phyloP scores from a whole-genome alignment of 2,329 filamentous ascomycete genomes.

The Scorias spongiosa region DNA sequence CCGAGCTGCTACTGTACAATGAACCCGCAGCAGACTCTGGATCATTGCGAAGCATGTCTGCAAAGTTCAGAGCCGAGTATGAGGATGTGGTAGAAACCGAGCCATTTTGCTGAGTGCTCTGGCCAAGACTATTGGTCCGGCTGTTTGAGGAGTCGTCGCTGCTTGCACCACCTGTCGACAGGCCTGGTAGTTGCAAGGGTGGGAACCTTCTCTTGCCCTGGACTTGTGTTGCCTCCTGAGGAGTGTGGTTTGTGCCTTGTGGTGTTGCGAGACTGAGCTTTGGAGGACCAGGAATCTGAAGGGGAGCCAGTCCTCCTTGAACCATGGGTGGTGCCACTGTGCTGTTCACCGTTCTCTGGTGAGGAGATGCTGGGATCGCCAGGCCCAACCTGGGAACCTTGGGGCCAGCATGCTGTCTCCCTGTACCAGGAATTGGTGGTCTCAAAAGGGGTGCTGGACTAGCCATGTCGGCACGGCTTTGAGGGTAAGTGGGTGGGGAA shows the following conservation, averaged over 20 bases:
- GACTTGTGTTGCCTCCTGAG: slow-evolving; percentile 46
- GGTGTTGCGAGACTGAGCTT: slow-evolving; percentile 75
- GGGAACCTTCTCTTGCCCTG: slow-evolving; percentile 36
- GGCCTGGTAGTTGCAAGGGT: slow-evolving; percentile 35
- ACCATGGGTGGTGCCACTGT: slow-evolving; percentile 21
- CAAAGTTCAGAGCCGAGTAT: slow-evolving; percentile 70
- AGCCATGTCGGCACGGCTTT: slow-evolving; percentile 42
- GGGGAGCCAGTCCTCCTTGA: slow-evolving; percentile 18
- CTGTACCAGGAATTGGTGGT: slow-evolving; percentile 61
- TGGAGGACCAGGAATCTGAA: slow-evolving; percentile 40
- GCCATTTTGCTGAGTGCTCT: slow-evolving; percentile 56
- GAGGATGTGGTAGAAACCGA: slow-evolving; percentile 79
- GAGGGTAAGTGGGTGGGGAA: slow-evolving; percentile 8
- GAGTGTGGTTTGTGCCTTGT: slow-evolving; percentile 61
- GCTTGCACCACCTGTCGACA: slow-evolving; percentile 60
- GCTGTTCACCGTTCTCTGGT: slow-evolving; percentile 53
- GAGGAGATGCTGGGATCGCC: slow-evolving; percentile 78
- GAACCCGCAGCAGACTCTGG: slow-evolving; percentile 80
- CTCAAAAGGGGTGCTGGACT: slow-evolving; percentile 68
- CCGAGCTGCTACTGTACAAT: slow-evolving; percentile 38
- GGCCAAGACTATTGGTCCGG: slow-evolving; percentile 71
- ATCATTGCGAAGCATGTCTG: slow-evolving; percentile 54
- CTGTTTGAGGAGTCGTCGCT: slow-evolving; percentile 60
- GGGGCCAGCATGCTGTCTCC: slow-evolving; percentile 24
- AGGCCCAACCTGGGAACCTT: slow-evolving; percentile 62